Base-by-base conservation (phyloP, 2,329 filamentous ascomycete species). In the Lachnum nothofagi region DNA sequence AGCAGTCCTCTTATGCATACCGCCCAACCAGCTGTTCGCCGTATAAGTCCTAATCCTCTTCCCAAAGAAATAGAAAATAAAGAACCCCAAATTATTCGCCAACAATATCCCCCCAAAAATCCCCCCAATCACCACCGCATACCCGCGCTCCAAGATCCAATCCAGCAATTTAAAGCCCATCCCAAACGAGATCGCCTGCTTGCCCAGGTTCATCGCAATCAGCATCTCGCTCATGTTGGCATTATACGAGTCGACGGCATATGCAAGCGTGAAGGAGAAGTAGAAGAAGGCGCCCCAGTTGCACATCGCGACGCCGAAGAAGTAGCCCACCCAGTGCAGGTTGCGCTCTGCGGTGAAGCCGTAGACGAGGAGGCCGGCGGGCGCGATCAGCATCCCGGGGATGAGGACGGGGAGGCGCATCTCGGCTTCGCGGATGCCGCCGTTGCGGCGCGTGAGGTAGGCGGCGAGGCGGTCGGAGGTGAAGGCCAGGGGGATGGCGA, bases 211-310 rank as follows among this genome's bases (percentile, higher is more conserved):
- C 70, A 78, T 78, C 3, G 75, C 75, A 51, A 79, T 82, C 9
- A 82, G 70, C 78, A 82, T 81, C 65, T 82, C 79, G 20, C 73
- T 75, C n/a, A 78, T 76, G 55, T 81, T 79, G 27, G 73, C 69
- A 17, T 73, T 75, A 63, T 82, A 79, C 44, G 71, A 75, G 59
- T 82, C 79, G 31, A 82, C 74, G 1, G 79, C 78, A 57, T 83
- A 82, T 2, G 78, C 79, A 7, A 83, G 69, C 9, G 77, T 76
- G 57, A 81, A 78, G 12, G 72, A 75, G 61, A 78, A 78, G 62
- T 72, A 79, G 56, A 78, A 79, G 62, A 77, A 79, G 3, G 68
- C 68, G 17, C 68, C 67, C 63, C 72, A 78, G 47, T 74, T 72
- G 9, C 67, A 66, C 66, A 78, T 67, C n/a, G 63, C 70, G 3